phyloP scores from a whole-genome alignment of 2,329 filamentous ascomycete species.

The Ceratocystiopsis minuta region DNA sequence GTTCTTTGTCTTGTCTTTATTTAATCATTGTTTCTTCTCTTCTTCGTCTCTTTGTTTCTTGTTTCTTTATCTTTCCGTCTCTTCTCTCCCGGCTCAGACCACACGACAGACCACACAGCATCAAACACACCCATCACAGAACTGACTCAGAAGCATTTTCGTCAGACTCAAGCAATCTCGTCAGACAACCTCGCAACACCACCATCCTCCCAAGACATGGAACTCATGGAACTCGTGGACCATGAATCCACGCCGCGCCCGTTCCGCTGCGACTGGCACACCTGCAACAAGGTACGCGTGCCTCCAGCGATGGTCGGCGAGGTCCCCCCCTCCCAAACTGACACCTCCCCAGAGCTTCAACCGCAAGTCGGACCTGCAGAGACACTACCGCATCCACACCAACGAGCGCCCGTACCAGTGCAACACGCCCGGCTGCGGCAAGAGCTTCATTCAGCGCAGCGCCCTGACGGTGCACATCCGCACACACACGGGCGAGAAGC shows the following conservation, averaged over 20 bases:
- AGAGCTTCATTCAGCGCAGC: conserved; percentile 55
- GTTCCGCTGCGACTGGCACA: conserved; percentile 45
- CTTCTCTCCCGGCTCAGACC: no score
- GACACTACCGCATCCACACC: conserved; percentile 55
- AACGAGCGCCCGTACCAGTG: conserved; percentile 52
- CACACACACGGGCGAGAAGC: conserved; percentile 71
- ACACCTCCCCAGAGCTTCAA: conserved; percentile 58
- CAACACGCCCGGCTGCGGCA: conserved; percentile 40
- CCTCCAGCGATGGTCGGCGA: no score
- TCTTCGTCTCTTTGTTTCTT: not conserved
- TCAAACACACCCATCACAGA: no score
- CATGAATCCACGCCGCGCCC: conserved; percentile 44
- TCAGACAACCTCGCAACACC: no score
- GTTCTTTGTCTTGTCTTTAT: no score
- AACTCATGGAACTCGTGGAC: conserved; percentile 46
- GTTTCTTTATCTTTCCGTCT: no score
- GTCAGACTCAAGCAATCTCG: no score
- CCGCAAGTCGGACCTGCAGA: conserved; percentile 51
- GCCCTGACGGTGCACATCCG: conserved; percentile 53
- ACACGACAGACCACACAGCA: no score
- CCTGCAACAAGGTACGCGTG: conserved; percentile 38
- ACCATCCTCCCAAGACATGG: conserved; percentile 35
- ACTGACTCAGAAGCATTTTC: no score
- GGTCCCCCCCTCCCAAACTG: no score
- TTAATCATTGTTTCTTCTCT: no score